Base-by-base conservation (phyloP, 495 filamentous ascomycete species). In the Penicillium macrosclerotiorum region DNA sequence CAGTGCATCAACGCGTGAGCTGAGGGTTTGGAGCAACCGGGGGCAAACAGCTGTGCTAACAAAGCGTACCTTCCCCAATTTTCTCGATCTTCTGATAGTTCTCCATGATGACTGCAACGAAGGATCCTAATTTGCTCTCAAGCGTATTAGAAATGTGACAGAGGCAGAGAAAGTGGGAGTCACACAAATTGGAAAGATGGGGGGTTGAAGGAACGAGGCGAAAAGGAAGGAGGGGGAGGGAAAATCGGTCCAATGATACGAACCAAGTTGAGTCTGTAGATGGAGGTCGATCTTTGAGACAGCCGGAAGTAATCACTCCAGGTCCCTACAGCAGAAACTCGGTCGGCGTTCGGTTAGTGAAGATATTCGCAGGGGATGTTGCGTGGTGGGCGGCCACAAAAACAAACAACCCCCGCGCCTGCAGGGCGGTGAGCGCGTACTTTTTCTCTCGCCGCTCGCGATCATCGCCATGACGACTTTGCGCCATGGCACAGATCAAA, bases 81-180 rank as follows among this genome's bases (percentile, higher is more conserved):
- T 99, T 99, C 77, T 99, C 93, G 47, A 99, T 86, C 74, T 96
- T 96, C 75, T 97, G 90, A 69, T 99, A 99, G 67, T 96, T 96
- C 64, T 99, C 93, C 93, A 99, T 99, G 53, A 47, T 59, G 59
- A 36, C 36, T 18, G 22, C 12, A 27, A 11, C 14, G 36, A 38
- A 27, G 23, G 13, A 25, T 44, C 13, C 37, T 50, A 23, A 2
- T 27, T 47, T 52, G 23, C 11, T n/a, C 4, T 18, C 12, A 9
- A 16, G 14, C 5, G 23, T 42, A 27, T 55, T 48, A 57, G 55
- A 14, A 30, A 34, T 38, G 23, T 33, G 37, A 32, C 4, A 52
- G 34, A 7, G 18, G 12, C n/a, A 9, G 37, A 19, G 8, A 23
- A 45, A 32, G 25, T 26, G n/a, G 29, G 32, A 24, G 22, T 43